phyloP scores from a whole-genome alignment of 1,284 basidiomycete species.

The Pseudozyma hubeiensis region DNA sequence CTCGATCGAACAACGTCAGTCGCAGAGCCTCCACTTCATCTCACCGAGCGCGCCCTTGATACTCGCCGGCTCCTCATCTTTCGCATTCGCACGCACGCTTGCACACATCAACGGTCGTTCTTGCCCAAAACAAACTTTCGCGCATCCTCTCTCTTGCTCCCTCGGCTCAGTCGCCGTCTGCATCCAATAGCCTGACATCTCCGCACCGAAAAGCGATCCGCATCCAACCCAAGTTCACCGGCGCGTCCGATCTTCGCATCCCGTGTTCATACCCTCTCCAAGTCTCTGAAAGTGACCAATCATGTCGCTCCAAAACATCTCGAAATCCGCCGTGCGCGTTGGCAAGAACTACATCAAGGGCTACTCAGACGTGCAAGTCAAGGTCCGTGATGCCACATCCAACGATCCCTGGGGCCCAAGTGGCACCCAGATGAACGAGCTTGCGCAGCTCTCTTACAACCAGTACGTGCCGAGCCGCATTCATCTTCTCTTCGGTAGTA shows the following conservation, averaged over 20 bases:
- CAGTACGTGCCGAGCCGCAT: constrained; percentile 76
- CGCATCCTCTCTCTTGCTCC: background rate
- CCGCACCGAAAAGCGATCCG: background rate
- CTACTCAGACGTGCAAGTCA: constrained; percentile 78
- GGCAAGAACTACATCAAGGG: constrained; percentile 69
- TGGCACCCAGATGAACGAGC: constrained; percentile 95
- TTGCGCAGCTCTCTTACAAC: constrained; percentile 96
- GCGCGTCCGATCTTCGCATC: constrained; percentile 1
- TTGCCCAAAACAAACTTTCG: background rate
- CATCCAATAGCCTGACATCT: background rate
- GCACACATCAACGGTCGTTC: background rate
- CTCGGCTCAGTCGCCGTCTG: background rate
- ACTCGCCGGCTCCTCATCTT: background rate
- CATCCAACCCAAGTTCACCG: background rate
- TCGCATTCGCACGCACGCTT: constrained; percentile 1
- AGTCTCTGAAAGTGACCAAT: background rate
- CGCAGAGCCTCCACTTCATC: background rate
- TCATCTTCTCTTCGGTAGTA: background rate
- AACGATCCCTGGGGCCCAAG: constrained; percentile 99
- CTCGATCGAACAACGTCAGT: no score
- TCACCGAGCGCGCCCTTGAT: background rate
- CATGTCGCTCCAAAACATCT: constrained; percentile 67
- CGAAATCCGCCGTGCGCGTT: constrained; percentile 65
- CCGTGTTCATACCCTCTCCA: background rate
- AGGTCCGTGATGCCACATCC: constrained; percentile 98